Conservation (phyloP, 805 yeast genomes). For the Candida hungchunana region DNA sequence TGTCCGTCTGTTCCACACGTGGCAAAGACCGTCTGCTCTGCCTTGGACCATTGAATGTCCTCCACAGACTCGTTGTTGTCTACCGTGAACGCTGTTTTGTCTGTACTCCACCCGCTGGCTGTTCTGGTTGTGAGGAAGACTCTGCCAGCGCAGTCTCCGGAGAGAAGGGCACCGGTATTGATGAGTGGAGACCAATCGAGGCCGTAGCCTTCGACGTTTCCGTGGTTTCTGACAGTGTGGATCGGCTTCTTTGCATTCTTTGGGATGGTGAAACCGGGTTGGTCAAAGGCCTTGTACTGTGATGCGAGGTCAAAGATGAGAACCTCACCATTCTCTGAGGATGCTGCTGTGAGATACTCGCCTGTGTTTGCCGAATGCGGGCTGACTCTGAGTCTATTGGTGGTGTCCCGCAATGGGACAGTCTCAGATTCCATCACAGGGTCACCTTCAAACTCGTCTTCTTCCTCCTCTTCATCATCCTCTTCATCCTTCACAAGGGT, state of each 20-base stretch:
- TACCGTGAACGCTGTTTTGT: conserved; percentile 65
- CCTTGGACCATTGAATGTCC: conserved; percentile 94
- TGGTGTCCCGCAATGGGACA: conserved; percentile 74
- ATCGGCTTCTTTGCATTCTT: conserved; percentile 74
- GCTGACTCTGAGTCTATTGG: conserved; percentile 82
- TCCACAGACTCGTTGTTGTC: conserved; percentile 77
- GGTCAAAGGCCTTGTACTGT: conserved; percentile 78
- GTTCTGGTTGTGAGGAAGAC: conserved; percentile 75
- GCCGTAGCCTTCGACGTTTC: conserved; percentile 96
- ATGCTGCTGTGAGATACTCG: conserved; percentile 81
- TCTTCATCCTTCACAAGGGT: conserved; percentile 83
- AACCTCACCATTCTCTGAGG: conserved; percentile 89
- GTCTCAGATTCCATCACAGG: conserved; percentile 86
- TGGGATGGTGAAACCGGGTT: conserved; percentile 81
- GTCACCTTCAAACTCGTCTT: conserved; percentile 67
- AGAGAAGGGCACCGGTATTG: conserved; percentile 71
- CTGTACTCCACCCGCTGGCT: conserved; percentile 79
- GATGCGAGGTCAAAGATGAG: conserved; percentile 75
- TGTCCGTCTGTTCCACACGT: conserved; percentile 89
- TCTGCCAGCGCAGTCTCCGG: conserved; percentile 88
- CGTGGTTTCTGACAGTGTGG: conserved; percentile 80
- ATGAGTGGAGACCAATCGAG: conserved; percentile 93
- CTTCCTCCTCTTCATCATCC: conserved; percentile 68
- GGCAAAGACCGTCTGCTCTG: conserved; percentile 93
- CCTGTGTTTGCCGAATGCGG: conserved; percentile 73